Evolutionary conservation across 2,329 filamentous ascomycete species (phyloP).

Genomic region (Botrytis sinoallii): DNA sequence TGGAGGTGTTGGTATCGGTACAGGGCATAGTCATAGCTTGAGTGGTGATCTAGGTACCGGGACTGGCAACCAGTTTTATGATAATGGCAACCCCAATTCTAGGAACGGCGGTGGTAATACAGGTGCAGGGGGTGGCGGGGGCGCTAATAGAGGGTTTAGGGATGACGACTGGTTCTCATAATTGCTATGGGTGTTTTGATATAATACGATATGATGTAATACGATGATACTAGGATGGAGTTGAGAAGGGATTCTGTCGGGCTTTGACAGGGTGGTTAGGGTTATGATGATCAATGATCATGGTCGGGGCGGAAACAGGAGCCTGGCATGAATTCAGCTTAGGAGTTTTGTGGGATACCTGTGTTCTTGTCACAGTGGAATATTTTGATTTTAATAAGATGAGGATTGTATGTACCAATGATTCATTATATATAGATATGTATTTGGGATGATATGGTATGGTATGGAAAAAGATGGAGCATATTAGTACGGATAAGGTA

Average conservation of each 20-base stretch:
- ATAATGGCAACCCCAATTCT: neutral
- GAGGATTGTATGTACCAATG: neutral
- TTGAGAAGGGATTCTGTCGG: neutral
- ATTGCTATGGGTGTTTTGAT: neutral
- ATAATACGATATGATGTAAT: neutral
- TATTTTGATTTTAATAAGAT: neutral
- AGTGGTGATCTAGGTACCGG: neutral
- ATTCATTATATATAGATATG: neutral
- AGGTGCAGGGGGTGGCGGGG: neutral
- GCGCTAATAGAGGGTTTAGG: neutral
- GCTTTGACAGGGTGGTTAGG: neutral
- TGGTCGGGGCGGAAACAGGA: neutral
- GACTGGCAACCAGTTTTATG: neutral
- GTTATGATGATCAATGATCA: neutral
- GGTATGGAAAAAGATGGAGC: neutral
- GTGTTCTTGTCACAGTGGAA: neutral
- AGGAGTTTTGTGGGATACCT: neutral
- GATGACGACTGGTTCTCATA: neutral
- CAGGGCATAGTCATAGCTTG: neutral
- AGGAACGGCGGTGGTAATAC: neutral
- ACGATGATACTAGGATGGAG: neutral
- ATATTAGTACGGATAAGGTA: neutral
- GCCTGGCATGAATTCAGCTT: neutral
- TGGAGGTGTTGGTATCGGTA: neutral
- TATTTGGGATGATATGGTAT: neutral